A percentile compares a stretch with the other conserved stretches of the same genome.
Evolutionary conservation across 495 filamentous ascomycete species (phyloP).

Genomic region (Apodospora peruviana): DNA sequence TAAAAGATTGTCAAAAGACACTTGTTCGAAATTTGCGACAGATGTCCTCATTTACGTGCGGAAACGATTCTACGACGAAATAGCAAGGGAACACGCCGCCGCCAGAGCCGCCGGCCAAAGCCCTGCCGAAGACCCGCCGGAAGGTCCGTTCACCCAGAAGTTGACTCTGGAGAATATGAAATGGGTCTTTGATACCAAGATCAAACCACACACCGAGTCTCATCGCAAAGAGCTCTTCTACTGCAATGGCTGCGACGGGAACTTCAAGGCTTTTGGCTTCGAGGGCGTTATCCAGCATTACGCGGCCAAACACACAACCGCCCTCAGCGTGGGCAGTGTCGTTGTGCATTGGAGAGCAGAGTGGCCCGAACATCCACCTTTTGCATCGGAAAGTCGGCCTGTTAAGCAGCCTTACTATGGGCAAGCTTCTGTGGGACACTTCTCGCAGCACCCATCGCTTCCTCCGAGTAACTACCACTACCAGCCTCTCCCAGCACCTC

Average conservation of each 20-base stretch:
- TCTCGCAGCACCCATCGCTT: neutral
- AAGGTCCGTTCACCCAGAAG: constrained; percentile 50
- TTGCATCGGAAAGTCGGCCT: constrained; percentile 49
- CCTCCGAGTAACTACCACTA: constrained; percentile 29
- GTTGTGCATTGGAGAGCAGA: constrained; percentile 73
- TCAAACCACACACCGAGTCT: constrained; percentile 58
- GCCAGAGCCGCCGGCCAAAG: constrained; percentile 37
- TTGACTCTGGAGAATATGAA: constrained; percentile 80
- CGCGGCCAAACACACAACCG: constrained; percentile 68
- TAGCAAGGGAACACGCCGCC: constrained; percentile 43
- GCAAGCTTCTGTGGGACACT: constrained; percentile 2
- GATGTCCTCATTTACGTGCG: constrained; percentile 60
- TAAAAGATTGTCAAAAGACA: constrained; percentile 51
- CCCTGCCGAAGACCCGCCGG: constrained; percentile 38
- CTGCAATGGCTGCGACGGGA: constrained; percentile 61
- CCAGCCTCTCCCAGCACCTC: constrained; percentile 17
- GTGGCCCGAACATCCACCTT: constrained; percentile 71
- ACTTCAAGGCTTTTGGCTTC: constrained; percentile 61
- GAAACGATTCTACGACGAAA: constrained; percentile 53
- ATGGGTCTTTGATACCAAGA: constrained; percentile 71
- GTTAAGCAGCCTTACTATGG: constrained; percentile 18
- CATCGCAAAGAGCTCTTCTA: constrained; percentile 65
- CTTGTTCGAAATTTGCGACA: constrained; percentile 57
- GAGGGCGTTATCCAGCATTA: constrained; percentile 76
- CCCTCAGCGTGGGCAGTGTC: constrained; percentile 59